Conservation (phyloP, 2,329 filamentous ascomycete species). For the Fusarium irregulare region DNA sequence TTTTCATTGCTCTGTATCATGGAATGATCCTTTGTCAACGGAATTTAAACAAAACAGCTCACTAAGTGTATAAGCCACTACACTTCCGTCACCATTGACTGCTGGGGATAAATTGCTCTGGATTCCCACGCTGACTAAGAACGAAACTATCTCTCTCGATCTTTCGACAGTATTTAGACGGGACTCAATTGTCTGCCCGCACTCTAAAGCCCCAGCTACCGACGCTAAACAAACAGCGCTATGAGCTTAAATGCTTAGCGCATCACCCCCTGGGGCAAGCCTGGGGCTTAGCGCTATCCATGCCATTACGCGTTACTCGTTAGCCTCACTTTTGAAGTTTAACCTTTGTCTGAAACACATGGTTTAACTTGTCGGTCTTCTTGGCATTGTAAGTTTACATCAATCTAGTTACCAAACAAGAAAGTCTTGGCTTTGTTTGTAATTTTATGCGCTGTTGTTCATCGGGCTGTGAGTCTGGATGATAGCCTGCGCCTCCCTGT, state of each 20-base stretch:
- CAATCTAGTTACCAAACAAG: not conserved
- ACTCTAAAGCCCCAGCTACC: not conserved
- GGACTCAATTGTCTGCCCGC: not conserved
- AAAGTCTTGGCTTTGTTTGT: not conserved
- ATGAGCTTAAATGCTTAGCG: not conserved
- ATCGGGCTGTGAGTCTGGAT: not conserved
- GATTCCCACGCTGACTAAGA: fast-evolving
- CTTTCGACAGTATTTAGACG: not conserved
- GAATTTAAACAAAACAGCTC: too few relatives aligned
- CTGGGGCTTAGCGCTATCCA: not conserved
- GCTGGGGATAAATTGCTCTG: fast-evolving
- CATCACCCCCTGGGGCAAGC: not conserved
- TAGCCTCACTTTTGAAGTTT: not conserved
- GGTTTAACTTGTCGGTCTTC: fast-evolving
- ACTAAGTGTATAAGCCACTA: too few relatives aligned
- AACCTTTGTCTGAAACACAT: not conserved
- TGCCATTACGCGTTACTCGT: not conserved
- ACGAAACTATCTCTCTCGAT: fast-evolving
- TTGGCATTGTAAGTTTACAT: not conserved
- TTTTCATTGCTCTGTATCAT: too few relatives aligned
- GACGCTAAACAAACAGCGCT: not conserved
- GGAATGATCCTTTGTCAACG: too few relatives aligned
- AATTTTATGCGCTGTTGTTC: not conserved
- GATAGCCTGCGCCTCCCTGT: not conserved
- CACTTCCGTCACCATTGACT: too few relatives aligned